Evolutionary conservation across 768 basidiomycete genomes (phyloP).

Genomic region (Xanthoconium stramineum): DNA sequence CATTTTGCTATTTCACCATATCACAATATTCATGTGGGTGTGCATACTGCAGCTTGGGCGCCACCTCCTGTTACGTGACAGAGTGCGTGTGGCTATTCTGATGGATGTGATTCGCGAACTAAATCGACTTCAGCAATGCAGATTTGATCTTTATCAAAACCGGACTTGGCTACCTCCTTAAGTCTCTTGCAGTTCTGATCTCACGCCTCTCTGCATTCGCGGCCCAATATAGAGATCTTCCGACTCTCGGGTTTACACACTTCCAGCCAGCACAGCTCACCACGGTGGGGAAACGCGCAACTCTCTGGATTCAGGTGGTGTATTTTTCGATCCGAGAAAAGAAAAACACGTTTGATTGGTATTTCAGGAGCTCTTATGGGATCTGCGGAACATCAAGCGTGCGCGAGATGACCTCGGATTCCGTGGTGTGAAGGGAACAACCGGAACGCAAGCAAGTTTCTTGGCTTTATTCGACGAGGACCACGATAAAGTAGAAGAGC

Average conservation of each 20-base stretch:
- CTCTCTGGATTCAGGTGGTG: conserved; percentile 88
- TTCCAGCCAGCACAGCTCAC: conserved; percentile 99
- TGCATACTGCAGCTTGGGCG: conserved; percentile 63
- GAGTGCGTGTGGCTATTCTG: conserved; percentile 57
- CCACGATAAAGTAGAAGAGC: conserved; percentile 89
- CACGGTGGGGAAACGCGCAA: conserved; percentile 95
- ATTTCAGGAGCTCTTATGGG: conserved; percentile 86
- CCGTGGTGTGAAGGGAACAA: conserved; percentile 98
- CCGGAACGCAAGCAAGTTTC: conserved; percentile 97
- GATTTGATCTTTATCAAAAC: conserved; percentile 95
- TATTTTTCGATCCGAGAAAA: conserved; percentile 1
- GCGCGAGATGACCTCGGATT: conserved; percentile 92
- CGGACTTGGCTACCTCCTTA: conserved; percentile 78
- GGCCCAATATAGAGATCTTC: conserved; percentile 78
- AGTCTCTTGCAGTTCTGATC: conserved; percentile 87
- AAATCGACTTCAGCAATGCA: conserved; percentile 67
- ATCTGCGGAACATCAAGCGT: conserved; percentile 87
- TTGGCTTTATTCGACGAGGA: conserved; percentile 91
- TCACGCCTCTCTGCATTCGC: conserved; percentile 86
- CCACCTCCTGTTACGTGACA: conserved; percentile 98
- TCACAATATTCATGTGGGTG: conserved; percentile 12
- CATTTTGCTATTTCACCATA: conserved; percentile 3
- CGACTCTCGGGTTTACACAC: conserved; percentile 96
- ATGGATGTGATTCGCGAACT: conserved; percentile 7
- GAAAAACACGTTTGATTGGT: neutral